Conservation (phyloP, 2,329 filamentous ascomycete genomes). For the Diaporthe humulicola region DNA sequence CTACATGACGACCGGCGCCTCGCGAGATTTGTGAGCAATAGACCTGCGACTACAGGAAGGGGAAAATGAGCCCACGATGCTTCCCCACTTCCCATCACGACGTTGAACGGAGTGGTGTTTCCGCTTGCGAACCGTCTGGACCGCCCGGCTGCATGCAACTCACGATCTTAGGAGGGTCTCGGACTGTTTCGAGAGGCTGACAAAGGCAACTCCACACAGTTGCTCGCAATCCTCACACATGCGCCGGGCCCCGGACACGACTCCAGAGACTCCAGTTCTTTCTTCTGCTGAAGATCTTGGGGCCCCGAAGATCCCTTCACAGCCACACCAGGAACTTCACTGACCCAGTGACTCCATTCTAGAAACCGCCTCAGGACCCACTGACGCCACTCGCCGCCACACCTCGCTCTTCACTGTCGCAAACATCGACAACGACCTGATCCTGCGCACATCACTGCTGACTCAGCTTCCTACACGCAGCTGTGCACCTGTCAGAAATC, state of each 20-base stretch:
- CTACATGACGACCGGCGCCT: slow-evolving; percentile 17
- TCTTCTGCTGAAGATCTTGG: slow-evolving; percentile 20
- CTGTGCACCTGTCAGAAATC: slow-evolving; percentile 3
- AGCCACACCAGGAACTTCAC: slow-evolving; percentile 30
- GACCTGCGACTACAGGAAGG: slow-evolving; percentile 16
- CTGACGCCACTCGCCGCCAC: slow-evolving; percentile 26
- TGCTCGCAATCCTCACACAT: slow-evolving; percentile 22
- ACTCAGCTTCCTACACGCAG: slow-evolving; percentile 10
- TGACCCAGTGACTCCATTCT: slow-evolving; percentile 34
- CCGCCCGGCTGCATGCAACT: slow-evolving; percentile 30
- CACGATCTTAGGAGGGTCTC: slow-evolving; percentile 29
- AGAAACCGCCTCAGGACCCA: background rate
- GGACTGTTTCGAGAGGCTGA: slow-evolving; percentile 30
- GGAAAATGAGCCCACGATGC: slow-evolving; percentile 10
- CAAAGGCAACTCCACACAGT: slow-evolving; percentile 38
- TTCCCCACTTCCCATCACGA: slow-evolving; percentile 15
- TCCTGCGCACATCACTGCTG: slow-evolving; percentile 13
- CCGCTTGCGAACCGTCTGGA: slow-evolving; percentile 25
- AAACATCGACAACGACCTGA: background rate
- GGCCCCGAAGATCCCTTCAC: slow-evolving; percentile 29
- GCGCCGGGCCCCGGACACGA: slow-evolving; percentile 3
- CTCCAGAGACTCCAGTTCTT: slow-evolving; percentile 28
- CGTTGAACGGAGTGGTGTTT: slow-evolving; percentile 28
- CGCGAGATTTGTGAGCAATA: slow-evolving; percentile 23
- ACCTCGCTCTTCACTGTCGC: background rate